Conservation (phyloP, 2,329 filamentous ascomycete genomes). For the Fusarium acutatum region DNA sequence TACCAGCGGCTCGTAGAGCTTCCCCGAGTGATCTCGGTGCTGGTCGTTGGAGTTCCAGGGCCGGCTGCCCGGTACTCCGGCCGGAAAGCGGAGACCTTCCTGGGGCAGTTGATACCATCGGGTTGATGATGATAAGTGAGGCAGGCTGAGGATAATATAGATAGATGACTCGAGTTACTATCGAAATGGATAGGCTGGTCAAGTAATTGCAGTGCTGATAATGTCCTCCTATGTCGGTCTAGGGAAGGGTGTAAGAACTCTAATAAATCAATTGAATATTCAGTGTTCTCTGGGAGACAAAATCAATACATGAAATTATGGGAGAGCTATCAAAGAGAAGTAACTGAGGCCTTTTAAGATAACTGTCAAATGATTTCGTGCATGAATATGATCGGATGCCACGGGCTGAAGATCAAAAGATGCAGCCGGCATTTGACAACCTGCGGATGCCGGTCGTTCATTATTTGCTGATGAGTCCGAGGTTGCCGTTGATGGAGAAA, state of each 20-base stretch:
- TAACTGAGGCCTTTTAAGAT: slow-evolving; percentile 16
- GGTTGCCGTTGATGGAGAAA: slow-evolving; percentile 24
- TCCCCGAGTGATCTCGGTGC: slow-evolving; percentile 40
- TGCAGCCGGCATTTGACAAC: slow-evolving; percentile 13
- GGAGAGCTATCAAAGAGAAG: neutral
- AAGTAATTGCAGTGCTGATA: neutral
- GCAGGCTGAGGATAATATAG: neutral
- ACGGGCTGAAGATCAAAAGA: slow-evolving; percentile 28
- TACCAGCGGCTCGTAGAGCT: slow-evolving; percentile 40
- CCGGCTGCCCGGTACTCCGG: slow-evolving; percentile 7
- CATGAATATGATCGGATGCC: slow-evolving; percentile 29
- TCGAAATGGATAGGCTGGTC: neutral
- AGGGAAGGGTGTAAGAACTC: neutral
- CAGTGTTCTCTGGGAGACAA: neutral
- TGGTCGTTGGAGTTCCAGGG: slow-evolving; percentile 15
- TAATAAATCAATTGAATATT: neutral
- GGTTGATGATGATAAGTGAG: neutral
- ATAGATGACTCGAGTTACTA: neutral
- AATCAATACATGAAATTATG: neutral
- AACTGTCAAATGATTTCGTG: slow-evolving; percentile 1
- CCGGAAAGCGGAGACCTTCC: slow-evolving; percentile 13
- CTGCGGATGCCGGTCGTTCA: slow-evolving; percentile 9
- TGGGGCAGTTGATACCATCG: slow-evolving; percentile 17
- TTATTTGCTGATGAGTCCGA: slow-evolving; percentile 22
- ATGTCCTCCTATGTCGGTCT: neutral